Conservation (phyloP, 1,284 basidiomycete species). For the Ustilago hordei region DNA sequence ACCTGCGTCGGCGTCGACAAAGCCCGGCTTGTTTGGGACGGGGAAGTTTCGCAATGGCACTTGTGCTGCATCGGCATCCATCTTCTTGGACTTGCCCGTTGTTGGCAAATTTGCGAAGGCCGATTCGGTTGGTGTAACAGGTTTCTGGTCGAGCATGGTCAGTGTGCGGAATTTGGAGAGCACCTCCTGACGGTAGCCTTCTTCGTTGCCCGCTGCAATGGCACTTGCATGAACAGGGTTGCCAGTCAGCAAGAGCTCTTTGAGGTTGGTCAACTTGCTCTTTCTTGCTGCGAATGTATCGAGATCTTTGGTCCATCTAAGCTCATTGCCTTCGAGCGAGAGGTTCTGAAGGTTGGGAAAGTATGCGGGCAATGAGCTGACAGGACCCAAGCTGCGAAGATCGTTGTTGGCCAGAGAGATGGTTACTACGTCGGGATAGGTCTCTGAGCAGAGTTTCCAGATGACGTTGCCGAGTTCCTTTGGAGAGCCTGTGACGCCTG, state of each 20-base stretch:
- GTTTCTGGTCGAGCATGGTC: conserved; percentile 75
- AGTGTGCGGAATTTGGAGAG: conserved; percentile 56
- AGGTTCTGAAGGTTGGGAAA: conserved; percentile 77
- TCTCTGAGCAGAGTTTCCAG: conserved; percentile 83
- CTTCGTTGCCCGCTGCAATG: conserved; percentile 78
- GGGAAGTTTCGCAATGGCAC: conserved; percentile 75
- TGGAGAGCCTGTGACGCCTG: conserved; percentile 76
- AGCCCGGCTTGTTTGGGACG: conserved; percentile 78
- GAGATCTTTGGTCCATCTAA: conserved; percentile 67
- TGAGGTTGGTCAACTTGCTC: conserved; percentile 52
- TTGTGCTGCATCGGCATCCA: conserved; percentile 57
- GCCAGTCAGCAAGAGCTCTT: conserved; percentile 81
- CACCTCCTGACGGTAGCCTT: conserved; percentile 62
- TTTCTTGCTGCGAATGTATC: conserved; percentile 44
- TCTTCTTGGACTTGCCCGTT: conserved; percentile 64
- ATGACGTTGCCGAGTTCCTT: conserved; percentile 80
- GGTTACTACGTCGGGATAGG: conserved; percentile 76
- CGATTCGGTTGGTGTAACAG: conserved; percentile 75
- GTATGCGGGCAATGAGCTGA: conserved; percentile 53
- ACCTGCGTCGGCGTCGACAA: conserved; percentile 79
- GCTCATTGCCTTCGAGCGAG: conserved; percentile 75
- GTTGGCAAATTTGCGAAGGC: conserved; percentile 80
- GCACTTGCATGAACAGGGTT: conserved; percentile 82
- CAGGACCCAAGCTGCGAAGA: conserved; percentile 49
- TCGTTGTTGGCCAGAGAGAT: conserved; percentile 60